Percentiles rank a stretch among this genome's conserved stretches.
Evolutionary conservation across 257 asterid species (phyloP).

Genomic region (Solanum sitiens): DNA sequence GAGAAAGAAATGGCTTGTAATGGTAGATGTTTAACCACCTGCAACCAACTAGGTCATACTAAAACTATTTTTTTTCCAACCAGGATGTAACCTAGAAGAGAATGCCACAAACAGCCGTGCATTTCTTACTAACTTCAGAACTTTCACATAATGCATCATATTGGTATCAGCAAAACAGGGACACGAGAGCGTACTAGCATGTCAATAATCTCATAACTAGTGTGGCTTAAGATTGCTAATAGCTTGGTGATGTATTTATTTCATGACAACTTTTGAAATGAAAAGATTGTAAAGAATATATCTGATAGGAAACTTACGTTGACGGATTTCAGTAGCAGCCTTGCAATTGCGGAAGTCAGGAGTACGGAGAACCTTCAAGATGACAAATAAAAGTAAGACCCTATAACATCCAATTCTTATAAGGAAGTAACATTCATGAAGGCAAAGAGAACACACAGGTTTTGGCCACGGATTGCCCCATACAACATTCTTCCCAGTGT

Average conservation of each 20-base stretch:
- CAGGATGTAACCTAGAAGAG: background rate
- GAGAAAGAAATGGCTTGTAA: background rate
- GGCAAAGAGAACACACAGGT: background rate
- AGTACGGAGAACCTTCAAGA: conserved; percentile 70
- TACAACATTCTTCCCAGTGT: background rate
- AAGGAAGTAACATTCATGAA: background rate
- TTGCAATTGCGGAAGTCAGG: conserved; percentile 78
- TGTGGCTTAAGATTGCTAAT: background rate
- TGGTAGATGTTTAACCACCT: background rate
- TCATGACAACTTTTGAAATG: background rate
- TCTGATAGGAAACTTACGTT: conserved; percentile 28
- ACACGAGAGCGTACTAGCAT: background rate
- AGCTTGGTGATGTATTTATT: background rate
- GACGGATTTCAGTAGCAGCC: conserved; percentile 70
- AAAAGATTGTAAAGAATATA: background rate
- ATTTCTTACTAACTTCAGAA: background rate
- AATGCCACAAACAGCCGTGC: background rate
- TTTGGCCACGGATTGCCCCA: background rate
- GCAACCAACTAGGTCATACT: background rate
- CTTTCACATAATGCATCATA: background rate
- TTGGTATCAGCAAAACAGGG: background rate
- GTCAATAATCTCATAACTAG: background rate
- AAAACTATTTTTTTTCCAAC: background rate
- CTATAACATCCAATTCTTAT: background rate
- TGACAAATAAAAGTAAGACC: conserved; percentile 2